phyloP scores from a whole-genome alignment of 768 basidiomycete genomes.

The Psilocybe cyanescens region DNA sequence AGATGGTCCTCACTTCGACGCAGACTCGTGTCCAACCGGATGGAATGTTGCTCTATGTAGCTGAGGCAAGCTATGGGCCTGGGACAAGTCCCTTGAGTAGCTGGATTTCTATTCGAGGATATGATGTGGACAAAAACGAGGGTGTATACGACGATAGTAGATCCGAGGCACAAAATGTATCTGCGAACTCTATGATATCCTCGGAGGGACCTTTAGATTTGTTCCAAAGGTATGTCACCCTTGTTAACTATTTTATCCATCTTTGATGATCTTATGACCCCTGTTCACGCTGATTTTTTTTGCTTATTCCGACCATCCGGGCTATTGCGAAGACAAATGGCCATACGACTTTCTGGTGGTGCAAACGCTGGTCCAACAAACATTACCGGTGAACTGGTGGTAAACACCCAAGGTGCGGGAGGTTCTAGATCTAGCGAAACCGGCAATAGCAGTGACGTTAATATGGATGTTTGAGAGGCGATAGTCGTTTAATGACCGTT shows the following conservation, averaged over 20 bases:
- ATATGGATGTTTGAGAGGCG: slow-evolving; percentile 11
- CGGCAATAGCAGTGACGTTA: slow-evolving; percentile 1
- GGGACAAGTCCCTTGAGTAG: slow-evolving; percentile 80
- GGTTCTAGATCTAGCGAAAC: too few species aligned
- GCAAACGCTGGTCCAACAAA: too few species aligned
- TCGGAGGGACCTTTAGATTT: slow-evolving; percentile 20
- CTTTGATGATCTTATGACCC: neutral
- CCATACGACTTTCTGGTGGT: neutral
- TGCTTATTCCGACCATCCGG: neutral
- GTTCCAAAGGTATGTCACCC: slow-evolving; percentile 22
- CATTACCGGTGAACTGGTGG: neutral
- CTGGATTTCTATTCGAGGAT: slow-evolving; percentile 65
- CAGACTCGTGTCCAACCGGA: slow-evolving; percentile 54
- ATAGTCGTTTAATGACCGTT: too few species aligned
- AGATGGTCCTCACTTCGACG: slow-evolving; percentile 17
- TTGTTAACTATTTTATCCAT: neutral
- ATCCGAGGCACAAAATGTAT: neutral
- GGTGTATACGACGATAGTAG: neutral
- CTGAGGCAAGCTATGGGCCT: slow-evolving; percentile 79
- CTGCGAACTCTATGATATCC: neutral
- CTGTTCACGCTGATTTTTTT: neutral
- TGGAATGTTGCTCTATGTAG: slow-evolving; percentile 77
- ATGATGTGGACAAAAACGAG: slow-evolving; percentile 22
- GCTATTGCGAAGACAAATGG: slow-evolving; percentile 5
- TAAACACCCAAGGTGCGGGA: too few species aligned